These are phyloP conservation scores for Petunia secreta DNA, from an alignment of 257 asterid genomes.

Conservation along the genomic window DNA sequence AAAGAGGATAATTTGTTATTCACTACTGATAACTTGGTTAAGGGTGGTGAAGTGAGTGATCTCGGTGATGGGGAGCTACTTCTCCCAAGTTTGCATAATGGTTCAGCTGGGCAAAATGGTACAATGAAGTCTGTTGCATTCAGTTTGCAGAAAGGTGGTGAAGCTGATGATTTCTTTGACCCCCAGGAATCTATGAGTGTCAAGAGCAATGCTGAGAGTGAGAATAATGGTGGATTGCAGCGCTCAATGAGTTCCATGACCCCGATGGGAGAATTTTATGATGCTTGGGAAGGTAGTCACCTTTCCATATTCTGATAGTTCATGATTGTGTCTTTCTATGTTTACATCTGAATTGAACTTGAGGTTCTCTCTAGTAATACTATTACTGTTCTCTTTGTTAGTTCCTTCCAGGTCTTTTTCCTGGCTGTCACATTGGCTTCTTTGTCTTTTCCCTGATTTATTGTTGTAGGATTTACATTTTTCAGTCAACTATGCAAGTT, in stretches of 20 bases:
- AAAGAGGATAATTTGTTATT: conserved; percentile 32
- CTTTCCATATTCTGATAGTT: conserved; percentile 26
- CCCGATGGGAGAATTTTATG: conserved; percentile 77
- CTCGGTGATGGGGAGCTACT: conserved; percentile 29
- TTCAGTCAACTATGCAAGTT: conserved; percentile 17
- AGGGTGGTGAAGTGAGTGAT: conserved; percentile 42
- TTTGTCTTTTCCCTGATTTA: background rate
- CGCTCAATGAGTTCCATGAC: conserved; percentile 48
- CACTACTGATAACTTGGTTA: conserved; percentile 32
- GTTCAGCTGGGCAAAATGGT: conserved; percentile 43
- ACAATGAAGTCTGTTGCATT: conserved; percentile 38
- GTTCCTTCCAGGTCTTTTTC: background rate
- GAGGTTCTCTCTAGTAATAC: background rate
- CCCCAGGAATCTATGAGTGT: conserved; percentile 66
- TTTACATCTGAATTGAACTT: background rate
- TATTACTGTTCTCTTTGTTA: background rate
- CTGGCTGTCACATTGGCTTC: background rate
- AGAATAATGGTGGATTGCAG: conserved; percentile 52
- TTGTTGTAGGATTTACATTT: conserved; percentile 11
- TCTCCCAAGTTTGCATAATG: conserved; percentile 34
- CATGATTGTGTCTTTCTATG: background rate
- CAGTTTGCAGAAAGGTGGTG: conserved; percentile 49
- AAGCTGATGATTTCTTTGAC: conserved; percentile 60
- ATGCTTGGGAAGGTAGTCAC: conserved; percentile 95
- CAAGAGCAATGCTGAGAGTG: conserved; percentile 63